A percentile compares a stretch with the other conserved stretches of the same genome.
Conservation (phyloP, 1,284 basidiomycete genomes). For the Microbotryum violaceum region DNA sequence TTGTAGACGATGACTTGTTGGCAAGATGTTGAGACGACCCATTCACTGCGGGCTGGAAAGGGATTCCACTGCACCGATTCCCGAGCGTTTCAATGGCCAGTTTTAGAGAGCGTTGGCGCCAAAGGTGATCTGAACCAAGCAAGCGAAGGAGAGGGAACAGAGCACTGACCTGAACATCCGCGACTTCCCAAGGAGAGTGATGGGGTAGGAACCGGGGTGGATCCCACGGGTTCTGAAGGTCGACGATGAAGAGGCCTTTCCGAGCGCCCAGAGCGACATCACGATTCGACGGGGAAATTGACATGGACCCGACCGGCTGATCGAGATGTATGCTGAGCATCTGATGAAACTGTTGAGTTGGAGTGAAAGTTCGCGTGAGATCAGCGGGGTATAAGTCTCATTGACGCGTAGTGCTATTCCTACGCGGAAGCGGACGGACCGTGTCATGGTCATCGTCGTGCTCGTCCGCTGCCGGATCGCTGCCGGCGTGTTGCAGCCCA, state of each 20-base stretch:
- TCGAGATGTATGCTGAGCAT: constrained; percentile 37
- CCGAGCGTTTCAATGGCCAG: constrained; percentile 35
- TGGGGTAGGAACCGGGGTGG: constrained; percentile 90
- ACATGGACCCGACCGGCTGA: constrained; percentile 45
- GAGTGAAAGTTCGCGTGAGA: too few relatives aligned
- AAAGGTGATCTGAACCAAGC: neutral
- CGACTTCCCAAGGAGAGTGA: constrained; percentile 93
- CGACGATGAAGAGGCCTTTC: constrained; percentile 92
- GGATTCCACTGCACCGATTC: constrained; percentile 77
- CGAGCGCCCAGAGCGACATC: constrained; percentile 56
- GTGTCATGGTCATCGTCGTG: too few relatives aligned
- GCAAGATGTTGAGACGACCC: constrained; percentile 89
- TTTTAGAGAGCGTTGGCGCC: neutral
- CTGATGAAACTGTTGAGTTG: constrained; percentile 5
- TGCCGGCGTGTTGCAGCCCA: too few relatives aligned
- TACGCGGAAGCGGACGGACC: too few relatives aligned
- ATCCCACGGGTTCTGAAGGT: constrained; percentile 76
- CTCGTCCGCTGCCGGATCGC: too few relatives aligned
- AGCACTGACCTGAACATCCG: constrained; percentile 45
- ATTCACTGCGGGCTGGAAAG: constrained; percentile 70
- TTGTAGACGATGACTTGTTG: constrained; percentile 98
- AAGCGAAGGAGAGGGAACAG: too few relatives aligned
- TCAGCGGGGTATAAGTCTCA: too few relatives aligned
- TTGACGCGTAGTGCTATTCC: too few relatives aligned
- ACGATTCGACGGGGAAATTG: constrained; percentile 60